Evolutionary conservation across 2,329 filamentous ascomycete genomes (phyloP).

Genomic region (Thermothelomyces thermophilus): DNA sequence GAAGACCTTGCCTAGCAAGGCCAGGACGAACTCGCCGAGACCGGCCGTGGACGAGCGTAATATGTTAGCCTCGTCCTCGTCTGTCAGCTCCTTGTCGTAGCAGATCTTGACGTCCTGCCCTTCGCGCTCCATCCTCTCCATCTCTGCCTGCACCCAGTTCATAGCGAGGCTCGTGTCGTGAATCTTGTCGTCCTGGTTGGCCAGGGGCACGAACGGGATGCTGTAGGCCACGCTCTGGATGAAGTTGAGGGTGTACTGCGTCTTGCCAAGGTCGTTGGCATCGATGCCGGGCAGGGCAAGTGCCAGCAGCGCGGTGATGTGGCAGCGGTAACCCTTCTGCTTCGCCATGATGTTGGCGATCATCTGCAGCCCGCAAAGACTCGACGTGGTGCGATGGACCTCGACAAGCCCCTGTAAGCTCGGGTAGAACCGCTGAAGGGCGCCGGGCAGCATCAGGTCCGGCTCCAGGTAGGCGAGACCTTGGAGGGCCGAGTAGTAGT

Average conservation of each 20-base stretch:
- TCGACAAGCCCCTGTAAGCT: slow-evolving; percentile 95
- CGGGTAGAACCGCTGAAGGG: slow-evolving; percentile 91
- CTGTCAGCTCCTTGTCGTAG: slow-evolving; percentile 73
- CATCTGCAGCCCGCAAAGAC: slow-evolving; percentile 84
- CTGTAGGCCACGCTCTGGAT: slow-evolving; percentile 95
- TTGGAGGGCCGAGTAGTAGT: slow-evolving; percentile 84
- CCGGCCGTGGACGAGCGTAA: slow-evolving; percentile 90
- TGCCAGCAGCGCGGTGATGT: slow-evolving; percentile 89
- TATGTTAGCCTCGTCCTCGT: slow-evolving; percentile 81
- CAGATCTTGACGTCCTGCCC: slow-evolving; percentile 80
- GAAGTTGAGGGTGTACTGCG: slow-evolving; percentile 86
- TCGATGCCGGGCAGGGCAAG: slow-evolving; percentile 92
- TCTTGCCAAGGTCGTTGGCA: slow-evolving; percentile 96
- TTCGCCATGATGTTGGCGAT: slow-evolving; percentile 85
- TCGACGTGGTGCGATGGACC: slow-evolving; percentile 92
- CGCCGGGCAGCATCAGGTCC: slow-evolving; percentile 83
- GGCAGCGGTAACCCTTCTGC: slow-evolving; percentile 93
- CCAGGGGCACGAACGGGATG: slow-evolving; percentile 82
- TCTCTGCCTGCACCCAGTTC: slow-evolving; percentile 89
- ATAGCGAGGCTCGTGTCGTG: slow-evolving; percentile 73
- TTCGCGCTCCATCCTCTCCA: slow-evolving; percentile 86
- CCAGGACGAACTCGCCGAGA: slow-evolving; percentile 85
- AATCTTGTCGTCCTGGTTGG: slow-evolving; percentile 58
- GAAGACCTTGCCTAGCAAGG: slow-evolving; percentile 55
- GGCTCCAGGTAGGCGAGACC: slow-evolving; percentile 87